A percentile compares a stretch with the other conserved stretches of the same genome.
Evolutionary conservation across 306 rosid genomes (phyloP).

Genomic region (Quercus parvula): DNA sequence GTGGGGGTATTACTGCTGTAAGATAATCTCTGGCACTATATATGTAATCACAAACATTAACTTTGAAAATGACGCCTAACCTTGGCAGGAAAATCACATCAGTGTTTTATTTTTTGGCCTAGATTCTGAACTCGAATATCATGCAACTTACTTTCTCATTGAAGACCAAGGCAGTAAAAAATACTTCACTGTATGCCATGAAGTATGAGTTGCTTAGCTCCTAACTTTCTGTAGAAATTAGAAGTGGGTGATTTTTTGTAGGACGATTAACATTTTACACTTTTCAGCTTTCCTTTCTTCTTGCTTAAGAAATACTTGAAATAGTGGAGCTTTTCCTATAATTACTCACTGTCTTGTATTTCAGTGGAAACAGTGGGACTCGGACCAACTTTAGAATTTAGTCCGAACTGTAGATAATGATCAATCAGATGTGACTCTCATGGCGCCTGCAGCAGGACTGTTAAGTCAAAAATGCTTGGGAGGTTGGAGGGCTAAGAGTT

Average conservation of each 20-base stretch:
- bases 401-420: slow-evolving; percentile 63
- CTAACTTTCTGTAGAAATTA: background rate
- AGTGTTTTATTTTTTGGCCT: background rate
- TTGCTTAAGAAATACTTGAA: background rate
- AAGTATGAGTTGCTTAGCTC: no score
- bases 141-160: background rate
- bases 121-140: background rate
- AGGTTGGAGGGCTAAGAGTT: slow-evolving; percentile 40
- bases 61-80: background rate
- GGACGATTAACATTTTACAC: background rate
- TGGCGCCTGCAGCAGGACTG: slow-evolving; percentile 50
- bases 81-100: background rate
- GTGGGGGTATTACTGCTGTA: background rate
- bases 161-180: background rate
- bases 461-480: slow-evolving; percentile 44
- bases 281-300: background rate
- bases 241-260: background rate
- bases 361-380: slow-evolving; percentile 39
- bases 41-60: background rate
- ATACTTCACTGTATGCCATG: no score
- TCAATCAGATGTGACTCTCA: slow-evolving; percentile 43
- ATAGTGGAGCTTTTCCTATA: background rate
- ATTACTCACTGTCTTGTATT: background rate
- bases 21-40: background rate
- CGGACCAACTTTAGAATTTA: slow-evolving; percentile 56